A percentile compares a stretch with the other conserved stretches of the same genome.
phyloP scores from a whole-genome alignment of 2,329 filamentous ascomycete species.

The Aspergillus persii region DNA sequence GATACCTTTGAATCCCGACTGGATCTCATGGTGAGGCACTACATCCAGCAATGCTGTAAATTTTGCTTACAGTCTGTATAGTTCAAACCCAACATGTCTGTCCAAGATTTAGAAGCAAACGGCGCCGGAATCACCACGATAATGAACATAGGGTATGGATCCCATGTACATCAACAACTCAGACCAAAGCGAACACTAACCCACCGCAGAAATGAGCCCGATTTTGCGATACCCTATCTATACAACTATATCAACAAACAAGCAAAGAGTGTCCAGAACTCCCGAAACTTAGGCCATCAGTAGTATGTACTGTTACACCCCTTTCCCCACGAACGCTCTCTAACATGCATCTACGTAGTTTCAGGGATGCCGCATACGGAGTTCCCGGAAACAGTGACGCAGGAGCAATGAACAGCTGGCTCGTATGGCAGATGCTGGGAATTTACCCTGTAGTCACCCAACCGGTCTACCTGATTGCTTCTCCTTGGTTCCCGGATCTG shows the following conservation, averaged over 20 bases:
- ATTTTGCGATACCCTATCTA: constrained; percentile 65
- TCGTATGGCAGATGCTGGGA: constrained; percentile 52
- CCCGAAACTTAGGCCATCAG: constrained; percentile 56
- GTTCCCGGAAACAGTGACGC: constrained; percentile 69
- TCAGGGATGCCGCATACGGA: constrained; percentile 54
- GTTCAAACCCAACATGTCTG: constrained; percentile 44
- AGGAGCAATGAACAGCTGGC: constrained; percentile 53
- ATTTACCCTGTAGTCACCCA: constrained; percentile 50
- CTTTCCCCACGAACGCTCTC: background rate
- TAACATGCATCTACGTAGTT: constrained; percentile 31
- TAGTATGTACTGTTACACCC: constrained; percentile 34
- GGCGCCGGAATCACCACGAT: constrained; percentile 47
- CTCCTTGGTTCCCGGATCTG: constrained; percentile 45
- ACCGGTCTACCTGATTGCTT: constrained; percentile 47
- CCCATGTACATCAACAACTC: background rate
- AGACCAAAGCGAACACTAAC: background rate
- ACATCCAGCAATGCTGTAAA: background rate
- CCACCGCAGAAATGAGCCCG: constrained; percentile 59
- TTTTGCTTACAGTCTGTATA: constrained; percentile 9
- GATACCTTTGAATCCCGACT: constrained; percentile 57
- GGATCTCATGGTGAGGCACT: constrained; percentile 49
- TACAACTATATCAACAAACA: constrained; percentile 68
- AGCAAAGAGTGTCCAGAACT: constrained; percentile 59
- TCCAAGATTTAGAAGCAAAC: constrained; percentile 30
- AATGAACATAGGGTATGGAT: constrained; percentile 50